A percentile compares a stretch with the other conserved stretches of the same genome.
phyloP scores from a whole-genome alignment of 371 early-diverging fungal species.

The Mucor irregularis region DNA sequence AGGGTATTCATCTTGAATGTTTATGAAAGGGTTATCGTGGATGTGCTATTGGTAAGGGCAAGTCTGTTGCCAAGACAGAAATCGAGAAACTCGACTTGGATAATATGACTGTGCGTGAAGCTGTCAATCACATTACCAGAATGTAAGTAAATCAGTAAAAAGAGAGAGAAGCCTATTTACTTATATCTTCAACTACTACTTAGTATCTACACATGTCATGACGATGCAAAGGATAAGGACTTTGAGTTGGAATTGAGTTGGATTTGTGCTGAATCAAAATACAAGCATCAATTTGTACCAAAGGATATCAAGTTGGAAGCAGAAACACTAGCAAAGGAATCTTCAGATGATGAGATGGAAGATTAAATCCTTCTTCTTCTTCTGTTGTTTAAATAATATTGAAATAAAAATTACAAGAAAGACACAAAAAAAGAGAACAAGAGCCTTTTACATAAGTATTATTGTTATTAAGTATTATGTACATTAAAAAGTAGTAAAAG shows the following conservation, averaged over 20 bases:
- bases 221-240: conserved; percentile 96
- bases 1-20: neutral
- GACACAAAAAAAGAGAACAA: too few relatives aligned
- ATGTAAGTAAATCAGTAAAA: conserved; percentile 78
- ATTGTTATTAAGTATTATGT: too few relatives aligned
- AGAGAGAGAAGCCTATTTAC: neutral
- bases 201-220: conserved; percentile 93
- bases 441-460: too few relatives aligned
- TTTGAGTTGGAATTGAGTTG: conserved; percentile 97
- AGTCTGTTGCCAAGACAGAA: conserved; percentile 96
- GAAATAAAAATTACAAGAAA: neutral
- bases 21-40: conserved; percentile 84
- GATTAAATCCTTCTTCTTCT: conserved; percentile 28
- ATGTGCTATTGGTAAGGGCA: conserved; percentile 95
- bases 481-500: too few relatives aligned
- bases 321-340: conserved; percentile 78
- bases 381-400: neutral
- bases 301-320: conserved; percentile 87
- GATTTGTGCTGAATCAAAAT: conserved; percentile 86
- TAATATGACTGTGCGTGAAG: conserved; percentile 85
- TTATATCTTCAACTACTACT: neutral
- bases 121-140: conserved; percentile 92
- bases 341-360: conserved; percentile 58
- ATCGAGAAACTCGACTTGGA: conserved; percentile 93
- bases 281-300: conserved; percentile 85